Percentiles rank a stretch among this genome's conserved stretches.
Conservation (phyloP, 306 rosid species). For the Casuarina cunninghamiana region DNA sequence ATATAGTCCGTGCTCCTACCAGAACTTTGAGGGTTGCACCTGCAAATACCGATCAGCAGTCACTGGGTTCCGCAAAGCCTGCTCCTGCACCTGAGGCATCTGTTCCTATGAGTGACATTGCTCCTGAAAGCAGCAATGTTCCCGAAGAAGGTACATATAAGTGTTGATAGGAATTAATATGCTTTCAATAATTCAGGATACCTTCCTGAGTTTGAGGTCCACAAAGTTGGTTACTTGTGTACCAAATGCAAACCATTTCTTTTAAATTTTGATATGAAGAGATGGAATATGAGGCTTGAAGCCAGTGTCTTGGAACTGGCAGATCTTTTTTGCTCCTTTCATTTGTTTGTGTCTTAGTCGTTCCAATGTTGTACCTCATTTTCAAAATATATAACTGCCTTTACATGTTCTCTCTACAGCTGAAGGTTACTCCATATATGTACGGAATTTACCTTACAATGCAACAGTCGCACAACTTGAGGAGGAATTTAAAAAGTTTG, state of each 20-base stretch:
- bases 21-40: slow-evolving; percentile 50
- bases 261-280: background rate
- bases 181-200: background rate
- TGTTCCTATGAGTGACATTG: slow-evolving; percentile 55
- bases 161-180: background rate
- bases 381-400: slow-evolving; percentile 23
- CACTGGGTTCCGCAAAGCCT: slow-evolving; percentile 45
- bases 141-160: slow-evolving; percentile 74
- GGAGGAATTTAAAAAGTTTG: slow-evolving; percentile 81
- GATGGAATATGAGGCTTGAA: background rate
- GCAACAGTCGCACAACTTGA: slow-evolving; percentile 91
- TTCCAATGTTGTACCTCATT: background rate
- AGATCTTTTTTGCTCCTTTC: background rate
- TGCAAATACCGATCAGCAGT: slow-evolving; percentile 53
- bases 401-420: slow-evolving; percentile 37
- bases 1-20: slow-evolving; percentile 51
- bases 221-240: background rate
- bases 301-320: slow-evolving; percentile 2
- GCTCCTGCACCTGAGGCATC: slow-evolving; percentile 51
- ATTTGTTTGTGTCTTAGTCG: background rate
- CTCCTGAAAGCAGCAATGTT: slow-evolving; percentile 61
- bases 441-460: slow-evolving; percentile 83
- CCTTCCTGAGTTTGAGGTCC: slow-evolving; percentile 13
- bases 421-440: slow-evolving; percentile 93
- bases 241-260: background rate